phyloP scores from a whole-genome alignment of 345 rosid genomes.

The Cochlearia excelsa region DNA sequence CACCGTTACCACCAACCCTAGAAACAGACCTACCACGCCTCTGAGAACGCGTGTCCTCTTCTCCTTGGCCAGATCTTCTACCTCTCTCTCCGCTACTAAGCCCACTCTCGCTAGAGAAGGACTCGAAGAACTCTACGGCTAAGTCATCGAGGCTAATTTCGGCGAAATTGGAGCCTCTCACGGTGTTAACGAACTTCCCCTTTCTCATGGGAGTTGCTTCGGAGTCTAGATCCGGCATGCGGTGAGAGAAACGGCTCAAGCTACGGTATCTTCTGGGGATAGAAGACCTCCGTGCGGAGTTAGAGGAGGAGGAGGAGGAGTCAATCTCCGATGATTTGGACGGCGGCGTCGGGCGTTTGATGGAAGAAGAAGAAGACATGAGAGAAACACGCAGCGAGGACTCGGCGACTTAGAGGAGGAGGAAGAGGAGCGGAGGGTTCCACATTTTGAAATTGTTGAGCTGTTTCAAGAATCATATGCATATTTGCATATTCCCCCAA shows the following conservation, averaged over 20 bases:
- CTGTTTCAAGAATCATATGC: slow-evolving; percentile 15
- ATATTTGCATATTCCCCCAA: not conserved
- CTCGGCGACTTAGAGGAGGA: not conserved
- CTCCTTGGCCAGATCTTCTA: slow-evolving; percentile 41
- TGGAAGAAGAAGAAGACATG: slow-evolving; percentile 83
- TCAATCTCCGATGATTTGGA: slow-evolving; percentile 43
- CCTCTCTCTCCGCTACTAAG: slow-evolving; percentile 40
- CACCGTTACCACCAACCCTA: slow-evolving; percentile 53
- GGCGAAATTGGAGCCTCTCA: slow-evolving; percentile 75
- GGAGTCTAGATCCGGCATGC: slow-evolving; percentile 38
- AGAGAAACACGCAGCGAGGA: not conserved
- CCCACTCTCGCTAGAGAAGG: slow-evolving; percentile 38
- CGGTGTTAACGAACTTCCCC: slow-evolving; percentile 75
- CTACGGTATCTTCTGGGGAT: slow-evolving; percentile 67
- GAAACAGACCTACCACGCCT: slow-evolving; percentile 88
- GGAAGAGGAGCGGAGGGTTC: slow-evolving; percentile 27
- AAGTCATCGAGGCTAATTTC: slow-evolving; percentile 90
- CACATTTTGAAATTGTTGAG: slow-evolving; percentile 27
- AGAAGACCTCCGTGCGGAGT: slow-evolving; percentile 42
- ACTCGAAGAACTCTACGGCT: slow-evolving; percentile 61
- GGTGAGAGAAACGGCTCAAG: slow-evolving; percentile 78
- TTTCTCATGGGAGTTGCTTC: slow-evolving; percentile 48
- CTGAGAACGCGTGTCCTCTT: slow-evolving; percentile 39
- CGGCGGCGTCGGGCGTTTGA: slow-evolving; percentile 47
- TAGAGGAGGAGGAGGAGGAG: slow-evolving; percentile 46